Evolutionary conservation across 306 rosid species (phyloP).

Genomic region (Inga leiocalycina): DNA sequence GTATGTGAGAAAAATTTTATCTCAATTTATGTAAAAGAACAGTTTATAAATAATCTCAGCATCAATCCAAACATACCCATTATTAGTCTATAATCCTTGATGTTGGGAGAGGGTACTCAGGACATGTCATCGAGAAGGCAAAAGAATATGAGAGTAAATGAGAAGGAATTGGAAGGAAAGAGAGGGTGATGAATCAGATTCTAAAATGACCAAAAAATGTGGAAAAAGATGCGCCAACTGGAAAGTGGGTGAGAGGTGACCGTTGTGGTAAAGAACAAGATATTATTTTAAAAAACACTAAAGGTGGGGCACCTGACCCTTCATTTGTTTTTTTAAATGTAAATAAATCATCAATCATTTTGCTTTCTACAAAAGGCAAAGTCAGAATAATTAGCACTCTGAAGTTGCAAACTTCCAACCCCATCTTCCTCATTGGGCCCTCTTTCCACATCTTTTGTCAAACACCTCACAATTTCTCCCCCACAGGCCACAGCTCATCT

Average conservation of each 20-base stretch:
- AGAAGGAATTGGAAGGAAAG: background rate
- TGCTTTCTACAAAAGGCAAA: background rate
- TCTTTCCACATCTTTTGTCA: background rate
- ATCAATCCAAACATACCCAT: too few species aligned
- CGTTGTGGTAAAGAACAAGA: background rate
- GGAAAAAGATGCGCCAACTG: slow-evolving; percentile 33
- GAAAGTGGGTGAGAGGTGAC: slow-evolving; percentile 28
- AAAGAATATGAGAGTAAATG: background rate
- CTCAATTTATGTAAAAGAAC: too few species aligned
- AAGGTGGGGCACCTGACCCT: too few species aligned
- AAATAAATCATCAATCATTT: background rate
- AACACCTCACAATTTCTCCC: background rate
- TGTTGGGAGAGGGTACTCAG: too few species aligned
- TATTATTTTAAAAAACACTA: too few species aligned
- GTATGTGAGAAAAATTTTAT: too few species aligned
- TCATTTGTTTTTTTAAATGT: too few species aligned
- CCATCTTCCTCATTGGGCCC: background rate
- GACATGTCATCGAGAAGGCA: background rate
- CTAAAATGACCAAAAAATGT: slow-evolving; percentile 10
- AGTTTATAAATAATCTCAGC: too few species aligned
- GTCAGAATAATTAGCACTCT: background rate
- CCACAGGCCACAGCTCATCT: background rate
- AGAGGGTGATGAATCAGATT: background rate
- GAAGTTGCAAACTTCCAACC: background rate
- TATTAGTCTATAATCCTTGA: too few species aligned